These are phyloP conservation scores for Candida peoriensis DNA, from an alignment of 805 yeast genomes.

Conservation along the genomic window DNA sequence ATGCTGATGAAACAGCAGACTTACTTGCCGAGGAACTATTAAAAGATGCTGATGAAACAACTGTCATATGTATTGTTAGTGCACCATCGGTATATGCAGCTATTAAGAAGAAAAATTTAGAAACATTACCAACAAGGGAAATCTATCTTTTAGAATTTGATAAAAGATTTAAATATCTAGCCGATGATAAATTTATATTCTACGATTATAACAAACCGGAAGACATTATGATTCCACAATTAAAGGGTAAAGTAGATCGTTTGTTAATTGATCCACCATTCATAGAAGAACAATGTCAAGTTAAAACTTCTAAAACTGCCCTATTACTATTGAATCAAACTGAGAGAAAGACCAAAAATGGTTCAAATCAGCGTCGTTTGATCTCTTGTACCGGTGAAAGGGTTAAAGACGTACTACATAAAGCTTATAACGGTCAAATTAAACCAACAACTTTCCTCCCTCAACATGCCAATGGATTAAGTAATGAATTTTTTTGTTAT, in stretches of 20 bases:
- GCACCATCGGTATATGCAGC: slow-evolving; percentile 95
- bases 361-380: slow-evolving; percentile 41
- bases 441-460: slow-evolving; percentile 65
- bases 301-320: slow-evolving; percentile 60
- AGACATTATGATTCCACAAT: too few relatives aligned
- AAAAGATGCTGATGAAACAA: slow-evolving; percentile 68
- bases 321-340: slow-evolving; percentile 46
- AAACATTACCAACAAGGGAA: slow-evolving; percentile 56
- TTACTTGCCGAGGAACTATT: slow-evolving; percentile 63
- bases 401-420: slow-evolving; percentile 59
- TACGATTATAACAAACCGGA: slow-evolving; percentile 75
- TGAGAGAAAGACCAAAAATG: slow-evolving; percentile 32
- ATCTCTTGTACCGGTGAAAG: slow-evolving; percentile 89
- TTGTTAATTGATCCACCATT: slow-evolving; percentile 86
- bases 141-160: slow-evolving; percentile 79
- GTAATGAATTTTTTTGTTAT: slow-evolving; percentile 85
- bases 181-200: slow-evolving; percentile 64
- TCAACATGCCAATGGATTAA: slow-evolving; percentile 77
- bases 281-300: slow-evolving; percentile 75
- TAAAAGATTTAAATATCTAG: slow-evolving; percentile 65
- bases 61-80: slow-evolving; percentile 71
- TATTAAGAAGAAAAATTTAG: slow-evolving; percentile 46
- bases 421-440: slow-evolving; percentile 62
- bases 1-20: slow-evolving; percentile 67
- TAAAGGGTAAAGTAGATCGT: slow-evolving; percentile 63